phyloP scores from a whole-genome alignment of 1,284 basidiomycete genomes.

The Ceratorhiza oryzae-sativae region DNA sequence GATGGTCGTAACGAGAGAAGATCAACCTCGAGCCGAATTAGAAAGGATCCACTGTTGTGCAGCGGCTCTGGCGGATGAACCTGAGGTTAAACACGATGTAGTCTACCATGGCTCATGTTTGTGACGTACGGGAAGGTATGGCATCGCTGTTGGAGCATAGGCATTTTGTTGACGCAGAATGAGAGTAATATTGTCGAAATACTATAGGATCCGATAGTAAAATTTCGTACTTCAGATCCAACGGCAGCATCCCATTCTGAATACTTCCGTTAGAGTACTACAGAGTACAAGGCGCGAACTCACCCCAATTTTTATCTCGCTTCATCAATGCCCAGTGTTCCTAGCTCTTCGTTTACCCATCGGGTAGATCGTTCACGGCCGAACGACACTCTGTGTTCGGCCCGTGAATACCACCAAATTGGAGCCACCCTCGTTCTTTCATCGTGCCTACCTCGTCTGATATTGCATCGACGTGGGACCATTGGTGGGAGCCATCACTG shows the following conservation, averaged over 20 bases:
- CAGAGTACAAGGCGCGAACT: not conserved
- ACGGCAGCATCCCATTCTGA: not conserved
- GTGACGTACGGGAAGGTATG: too few species aligned
- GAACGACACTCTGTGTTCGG: slow-evolving; percentile 11
- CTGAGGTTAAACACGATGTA: too few species aligned
- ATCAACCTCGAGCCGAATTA: too few species aligned
- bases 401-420: slow-evolving; percentile 16
- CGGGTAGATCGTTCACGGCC: slow-evolving; percentile 6
- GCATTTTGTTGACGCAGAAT: too few species aligned
- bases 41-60: too few species aligned
- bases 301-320: slow-evolving; percentile 10
- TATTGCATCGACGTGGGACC: too few species aligned
- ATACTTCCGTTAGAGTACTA: not conserved
- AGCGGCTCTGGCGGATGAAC: too few species aligned
- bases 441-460: slow-evolving; percentile 16
- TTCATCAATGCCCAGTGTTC: slow-evolving; percentile 17
- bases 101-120: too few species aligned
- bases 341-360: slow-evolving; percentile 26
- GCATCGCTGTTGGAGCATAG: too few species aligned
- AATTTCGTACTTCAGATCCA: not conserved
- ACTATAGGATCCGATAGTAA: not conserved
- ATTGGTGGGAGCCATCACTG: too few species aligned
- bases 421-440: slow-evolving; percentile 28
- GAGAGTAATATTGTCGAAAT: too few species aligned
- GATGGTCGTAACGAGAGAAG: too few species aligned